Base-by-base conservation (phyloP, 116 monocot genomes). In the Zostera marina region DNA sequence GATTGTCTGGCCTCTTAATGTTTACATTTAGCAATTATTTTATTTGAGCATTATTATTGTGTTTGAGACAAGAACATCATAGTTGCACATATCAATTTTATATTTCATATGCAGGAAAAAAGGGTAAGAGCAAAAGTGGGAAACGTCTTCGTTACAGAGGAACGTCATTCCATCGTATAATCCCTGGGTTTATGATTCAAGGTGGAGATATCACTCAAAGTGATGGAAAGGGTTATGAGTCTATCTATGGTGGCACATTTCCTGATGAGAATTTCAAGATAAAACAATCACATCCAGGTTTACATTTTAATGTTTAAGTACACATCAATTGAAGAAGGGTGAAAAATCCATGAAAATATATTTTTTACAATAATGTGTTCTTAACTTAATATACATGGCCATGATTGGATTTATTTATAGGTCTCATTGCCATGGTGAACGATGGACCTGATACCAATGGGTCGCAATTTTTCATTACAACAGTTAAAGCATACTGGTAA, bases 171-270 rank as follows among this genome's bases (percentile, higher is more conserved):
- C 96, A 96, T 70, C 84, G 89, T 26, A 76, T 89, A 48, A 76
- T 96, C 66, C 70, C 82, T 60, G 89, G 89, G n/a, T 89, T 96
- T 58, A 69, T 96, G 85, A 85, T 89, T 76, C 89, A 96, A 80
- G 96, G 96, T 61, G 96, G 96, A 60, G 96, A 96, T 73, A 68
- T 83, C 46, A 49, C 63, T 60, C 44, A 22, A 69, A 73, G 80
- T 9, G 71, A 96, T 76, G 85, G 96, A 13, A 85, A 53, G 67
- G 96, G 89, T 40, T 68, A 68, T 16, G 89, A 78, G 32, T 96
- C 96, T 17, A 96, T 89, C 43, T 96, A 89, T 62, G 89, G 89
- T 26, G 73, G 72, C 64, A 82, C 69, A 49, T 96, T 89, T 65
- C 70, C 78, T 55, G 89, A 96, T 67, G 96, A 96, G 57, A 96